Percentiles rank a stretch among this genome's conserved stretches.
These are phyloP conservation scores for Sanghuangporus baumii DNA, from an alignment of 1,284 basidiomycete species.

Conservation along the genomic window DNA sequence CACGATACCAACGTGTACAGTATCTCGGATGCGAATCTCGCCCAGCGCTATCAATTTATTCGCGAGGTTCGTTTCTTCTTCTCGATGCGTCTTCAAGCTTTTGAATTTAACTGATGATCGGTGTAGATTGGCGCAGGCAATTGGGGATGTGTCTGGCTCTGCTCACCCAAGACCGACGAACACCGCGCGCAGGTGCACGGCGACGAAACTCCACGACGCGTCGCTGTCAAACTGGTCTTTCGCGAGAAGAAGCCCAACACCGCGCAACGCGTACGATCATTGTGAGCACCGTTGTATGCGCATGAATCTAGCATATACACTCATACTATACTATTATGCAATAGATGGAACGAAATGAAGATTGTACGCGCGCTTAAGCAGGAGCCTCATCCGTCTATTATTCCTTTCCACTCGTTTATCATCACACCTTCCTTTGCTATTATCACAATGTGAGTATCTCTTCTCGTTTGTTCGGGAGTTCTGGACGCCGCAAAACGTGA, in stretches of 20 bases:
- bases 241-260: constrained; percentile 74
- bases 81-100: constrained; percentile 6
- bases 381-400: constrained; percentile 84
- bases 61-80: constrained; percentile 50
- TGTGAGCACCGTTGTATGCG: constrained; percentile 43
- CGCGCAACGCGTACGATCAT: constrained; percentile 78
- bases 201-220: constrained; percentile 26
- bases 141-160: constrained; percentile 83
- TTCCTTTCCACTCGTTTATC: constrained; percentile 88
- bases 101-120: constrained; percentile 1
- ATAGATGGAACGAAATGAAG: constrained; percentile 93
- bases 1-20: constrained; percentile 45
- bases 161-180: constrained; percentile 48
- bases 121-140: constrained; percentile 77
- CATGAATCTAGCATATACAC: background rate
- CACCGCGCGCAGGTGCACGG: constrained; percentile 17
- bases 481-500: background rate
- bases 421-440: constrained; percentile 86
- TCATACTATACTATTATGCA: background rate
- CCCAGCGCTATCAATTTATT: constrained; percentile 66
- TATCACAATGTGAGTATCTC: constrained; percentile 70
- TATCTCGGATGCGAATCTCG: constrained; percentile 56
- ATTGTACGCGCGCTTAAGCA: constrained; percentile 76
- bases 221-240: constrained; percentile 90
- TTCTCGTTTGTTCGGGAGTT: background rate